These are phyloP conservation scores for Thielaviopsis punctulata DNA, from an alignment of 2,329 filamentous ascomycete genomes.

Conservation along the genomic window DNA sequence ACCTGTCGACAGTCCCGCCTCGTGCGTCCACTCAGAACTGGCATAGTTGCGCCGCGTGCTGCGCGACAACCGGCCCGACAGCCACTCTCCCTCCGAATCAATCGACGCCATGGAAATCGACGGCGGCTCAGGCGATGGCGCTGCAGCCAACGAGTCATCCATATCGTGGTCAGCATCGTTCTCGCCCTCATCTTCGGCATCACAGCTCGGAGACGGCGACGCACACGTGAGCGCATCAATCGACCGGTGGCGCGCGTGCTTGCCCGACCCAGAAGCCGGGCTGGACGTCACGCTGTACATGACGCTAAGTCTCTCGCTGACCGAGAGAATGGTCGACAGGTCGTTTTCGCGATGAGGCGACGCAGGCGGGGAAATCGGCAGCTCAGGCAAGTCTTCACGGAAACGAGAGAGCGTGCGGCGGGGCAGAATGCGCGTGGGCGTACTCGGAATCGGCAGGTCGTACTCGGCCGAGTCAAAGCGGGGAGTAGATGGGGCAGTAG, in stretches of 20 bases:
- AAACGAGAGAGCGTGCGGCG: conserved; percentile 81
- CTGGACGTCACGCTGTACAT: conserved; percentile 8
- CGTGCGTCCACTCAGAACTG: conserved; percentile 41
- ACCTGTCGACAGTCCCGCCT: conserved; percentile 1
- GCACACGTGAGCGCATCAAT: conserved; percentile 10
- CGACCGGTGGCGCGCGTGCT: conserved; percentile 6
- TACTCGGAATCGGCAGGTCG: conserved; percentile 18
- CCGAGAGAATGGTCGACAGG: conserved; percentile 11
- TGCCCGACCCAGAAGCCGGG: conserved; percentile 2
- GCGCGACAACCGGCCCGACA: conserved; percentile 48
- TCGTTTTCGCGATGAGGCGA: conserved; percentile 26
- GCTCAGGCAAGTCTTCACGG: conserved; percentile 76
- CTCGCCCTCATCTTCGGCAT: conserved; percentile 16
- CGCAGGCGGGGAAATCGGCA: conserved; percentile 69
- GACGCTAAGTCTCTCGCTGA: conserved; percentile 9
- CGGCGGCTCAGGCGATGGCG: conserved; percentile 38
- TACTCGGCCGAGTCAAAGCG: conserved; percentile 12
- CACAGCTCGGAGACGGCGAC: conserved; percentile 10
- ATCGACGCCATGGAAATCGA: conserved; percentile 84
- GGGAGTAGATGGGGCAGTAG: conserved; percentile 8
- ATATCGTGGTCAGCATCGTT: background rate
- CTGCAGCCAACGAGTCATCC: conserved; percentile 3
- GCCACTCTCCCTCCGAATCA: conserved; percentile 91
- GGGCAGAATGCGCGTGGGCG: conserved; percentile 32
- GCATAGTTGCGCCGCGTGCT: conserved; percentile 22